These are phyloP conservation scores for Rhamnella rubrinervis DNA, from an alignment of 331 rosid genomes.

Conservation along the genomic window DNA sequence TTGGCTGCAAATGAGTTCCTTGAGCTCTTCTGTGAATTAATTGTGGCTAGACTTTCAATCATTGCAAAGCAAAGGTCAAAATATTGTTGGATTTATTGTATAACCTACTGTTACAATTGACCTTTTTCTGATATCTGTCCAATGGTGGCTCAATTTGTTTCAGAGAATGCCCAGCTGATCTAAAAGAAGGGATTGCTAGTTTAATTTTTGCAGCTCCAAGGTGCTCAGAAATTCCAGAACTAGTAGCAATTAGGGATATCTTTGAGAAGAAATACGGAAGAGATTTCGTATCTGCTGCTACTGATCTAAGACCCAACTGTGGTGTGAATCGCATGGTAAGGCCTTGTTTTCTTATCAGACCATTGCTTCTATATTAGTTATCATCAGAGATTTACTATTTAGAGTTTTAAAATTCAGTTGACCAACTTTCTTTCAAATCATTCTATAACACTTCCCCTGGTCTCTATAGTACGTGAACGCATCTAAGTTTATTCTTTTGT, in stretches of 20 bases:
- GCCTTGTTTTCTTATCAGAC: constrained; percentile 1
- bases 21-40: constrained; percentile 86
- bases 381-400: not conserved
- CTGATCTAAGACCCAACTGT: constrained; percentile 78
- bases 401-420: not conserved
- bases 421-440: not conserved
- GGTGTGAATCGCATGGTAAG: constrained; percentile 91
- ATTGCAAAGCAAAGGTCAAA: constrained; percentile 83
- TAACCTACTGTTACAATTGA: not conserved
- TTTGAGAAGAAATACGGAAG: constrained; percentile 94
- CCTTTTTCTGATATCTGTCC: constrained; percentile 3
- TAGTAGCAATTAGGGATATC: constrained; percentile 54
- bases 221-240: constrained; percentile 96
- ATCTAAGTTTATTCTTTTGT: not conserved
- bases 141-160: constrained; percentile 12
- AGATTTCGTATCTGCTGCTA: constrained; percentile 93
- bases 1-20: constrained; percentile 93
- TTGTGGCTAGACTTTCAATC: constrained; percentile 80
- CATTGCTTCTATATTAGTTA: not conserved
- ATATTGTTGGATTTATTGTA: not conserved
- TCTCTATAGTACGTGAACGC: not conserved
- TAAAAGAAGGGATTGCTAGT: constrained; percentile 94
- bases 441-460: not conserved
- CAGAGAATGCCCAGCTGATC: constrained; percentile 96
- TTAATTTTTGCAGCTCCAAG: constrained; percentile 87